Conservation (phyloP, 768 basidiomycete genomes). For the Calocybe gangraenosa region DNA sequence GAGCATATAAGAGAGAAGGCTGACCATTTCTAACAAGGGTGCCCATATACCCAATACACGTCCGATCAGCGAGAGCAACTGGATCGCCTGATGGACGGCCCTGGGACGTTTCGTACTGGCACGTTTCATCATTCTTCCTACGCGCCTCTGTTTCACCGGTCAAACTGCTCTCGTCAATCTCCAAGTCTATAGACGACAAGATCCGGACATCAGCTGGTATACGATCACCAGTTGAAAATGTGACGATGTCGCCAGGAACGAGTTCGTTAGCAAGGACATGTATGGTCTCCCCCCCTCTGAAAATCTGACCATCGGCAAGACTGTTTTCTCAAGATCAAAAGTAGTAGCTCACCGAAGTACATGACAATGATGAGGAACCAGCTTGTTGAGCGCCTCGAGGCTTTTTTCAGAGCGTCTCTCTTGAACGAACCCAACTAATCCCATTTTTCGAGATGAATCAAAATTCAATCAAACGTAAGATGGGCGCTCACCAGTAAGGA, state of each 20-base stretch:
- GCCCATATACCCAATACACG: conserved; percentile 93
- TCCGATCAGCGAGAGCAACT: conserved; percentile 74
- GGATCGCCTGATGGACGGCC: conserved; percentile 29
- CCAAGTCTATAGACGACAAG: conserved; percentile 75
- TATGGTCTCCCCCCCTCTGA: conserved; percentile 55
- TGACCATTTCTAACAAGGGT: conserved; percentile 87
- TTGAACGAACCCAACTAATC: conserved; percentile 86
- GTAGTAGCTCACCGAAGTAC: conserved; percentile 55
- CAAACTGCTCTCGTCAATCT: conserved; percentile 92
- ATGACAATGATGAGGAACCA: conserved; percentile 96
- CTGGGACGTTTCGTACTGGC: conserved; percentile 35
- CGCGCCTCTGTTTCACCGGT: conserved; percentile 90
- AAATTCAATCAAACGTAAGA: background rate
- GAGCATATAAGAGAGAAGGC: conserved; percentile 17
- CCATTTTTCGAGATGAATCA: background rate
- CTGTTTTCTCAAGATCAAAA: conserved; percentile 17
- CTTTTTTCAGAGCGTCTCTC: conserved; percentile 94
- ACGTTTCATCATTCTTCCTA: conserved; percentile 58
- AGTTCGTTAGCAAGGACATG: conserved; percentile 94
- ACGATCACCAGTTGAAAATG: conserved; percentile 87
- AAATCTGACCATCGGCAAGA: conserved; percentile 20
- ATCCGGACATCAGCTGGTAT: conserved; percentile 92
- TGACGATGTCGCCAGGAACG: conserved; percentile 92
- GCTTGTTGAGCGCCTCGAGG: conserved; percentile 91
- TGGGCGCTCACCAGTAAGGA: conserved; percentile 73